Evolutionary conservation across 2,329 filamentous ascomycete genomes (phyloP), one percentile per base, ranked within the genome.

Genomic region (Ophiostoma fasciatum): DNA sequence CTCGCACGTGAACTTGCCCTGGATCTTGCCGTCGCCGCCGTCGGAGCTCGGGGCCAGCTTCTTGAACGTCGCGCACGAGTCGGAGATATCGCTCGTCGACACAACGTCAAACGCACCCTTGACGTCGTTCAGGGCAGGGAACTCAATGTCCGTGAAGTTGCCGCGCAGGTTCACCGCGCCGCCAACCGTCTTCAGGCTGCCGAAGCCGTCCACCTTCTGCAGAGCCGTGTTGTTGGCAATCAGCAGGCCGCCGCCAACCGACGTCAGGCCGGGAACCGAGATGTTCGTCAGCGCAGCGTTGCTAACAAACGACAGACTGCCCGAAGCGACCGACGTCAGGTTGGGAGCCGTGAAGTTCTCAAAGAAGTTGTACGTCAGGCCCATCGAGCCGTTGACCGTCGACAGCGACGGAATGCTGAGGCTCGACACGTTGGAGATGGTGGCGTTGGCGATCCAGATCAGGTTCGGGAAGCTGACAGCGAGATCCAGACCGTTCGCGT

Each of bases 201-300:
- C 67, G 61, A 96, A 81, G 23, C 73, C 74, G 45, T 70, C 59
- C 38, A 94, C 66, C 42, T 62, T 55, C 38, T 59, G 48, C 23
- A 94, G 70, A 38, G 66, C 63, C 42, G 83, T 82, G 77, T 96
- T 94, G 74, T 94, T 93, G 60, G 82, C 78, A 52, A 98, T 74
- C 48, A 80, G 75, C 55, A 93, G 72, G 55, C 80, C 83, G 62
- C 83, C 87, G 47, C 71, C 74, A 50, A 94, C 70, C 37, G 61
- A 68, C 46, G 64, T 68, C 31, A 96, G 67, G 17, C 53, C 31
- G 32, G 80, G 77, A 60, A 93, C 71, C 41, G 78, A 75, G 59
- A 94, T 67, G 71, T 93, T 94, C 54, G 62, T 56, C 34, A 80
- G 61, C 42, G 64, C 54, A 28, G 59, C 56, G 63, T 79, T 79